Evolutionary conservation across 352 stramenopile genomes (phyloP).

Genomic region (Ophiocytium majus): DNA sequence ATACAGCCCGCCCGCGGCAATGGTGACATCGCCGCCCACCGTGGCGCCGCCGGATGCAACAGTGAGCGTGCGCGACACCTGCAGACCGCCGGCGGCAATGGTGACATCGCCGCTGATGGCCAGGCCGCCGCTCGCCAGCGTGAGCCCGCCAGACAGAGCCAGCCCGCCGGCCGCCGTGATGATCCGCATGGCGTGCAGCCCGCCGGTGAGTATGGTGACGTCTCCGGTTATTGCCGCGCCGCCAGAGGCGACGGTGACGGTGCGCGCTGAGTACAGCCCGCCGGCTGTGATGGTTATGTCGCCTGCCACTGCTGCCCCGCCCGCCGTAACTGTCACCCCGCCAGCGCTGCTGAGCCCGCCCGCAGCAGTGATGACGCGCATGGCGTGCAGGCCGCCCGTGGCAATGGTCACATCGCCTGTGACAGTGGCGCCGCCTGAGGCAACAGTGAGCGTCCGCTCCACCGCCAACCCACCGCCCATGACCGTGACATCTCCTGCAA

Average conservation of each 20-base stretch:
- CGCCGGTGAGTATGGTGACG: slow-evolving; percentile 7
- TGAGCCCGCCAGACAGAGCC: background rate
- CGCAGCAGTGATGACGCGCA: background rate
- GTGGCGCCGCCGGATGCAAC: background rate
- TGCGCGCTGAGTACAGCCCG: background rate
- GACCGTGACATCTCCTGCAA: slow-evolving; percentile 11
- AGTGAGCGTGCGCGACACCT: background rate
- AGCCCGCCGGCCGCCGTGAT: background rate
- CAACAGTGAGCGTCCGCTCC: no score
- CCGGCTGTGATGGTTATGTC: background rate
- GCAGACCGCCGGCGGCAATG: background rate
- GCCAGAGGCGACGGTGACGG: background rate
- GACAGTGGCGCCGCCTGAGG: no score
- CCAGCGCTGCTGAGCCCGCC: background rate
- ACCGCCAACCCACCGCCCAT: background rate
- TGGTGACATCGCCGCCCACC: background rate
- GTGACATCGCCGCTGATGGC: background rate
- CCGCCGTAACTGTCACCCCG: background rate
- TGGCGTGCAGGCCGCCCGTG: background rate
- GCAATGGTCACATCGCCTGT: slow-evolving; percentile 14
- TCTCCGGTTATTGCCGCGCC: background rate
- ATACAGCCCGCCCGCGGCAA: background rate
- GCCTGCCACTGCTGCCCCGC: background rate
- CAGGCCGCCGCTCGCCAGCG: background rate
- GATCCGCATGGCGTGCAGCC: background rate